Conservation (phyloP, 495 filamentous ascomycete genomes). For the Penicillium antarcticum region DNA sequence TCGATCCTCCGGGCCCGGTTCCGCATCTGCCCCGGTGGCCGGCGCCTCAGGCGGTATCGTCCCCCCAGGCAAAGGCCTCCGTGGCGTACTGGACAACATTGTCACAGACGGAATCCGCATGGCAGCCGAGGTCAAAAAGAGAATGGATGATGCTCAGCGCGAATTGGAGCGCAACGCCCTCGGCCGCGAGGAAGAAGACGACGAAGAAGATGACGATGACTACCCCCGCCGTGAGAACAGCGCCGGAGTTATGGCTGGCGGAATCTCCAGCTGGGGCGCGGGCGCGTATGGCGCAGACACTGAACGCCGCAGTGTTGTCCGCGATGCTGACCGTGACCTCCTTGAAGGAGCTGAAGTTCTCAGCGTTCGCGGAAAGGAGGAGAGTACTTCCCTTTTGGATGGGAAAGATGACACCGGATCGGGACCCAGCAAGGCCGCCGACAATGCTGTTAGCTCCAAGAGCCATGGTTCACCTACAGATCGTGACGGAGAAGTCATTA, state of each 20-base stretch:
- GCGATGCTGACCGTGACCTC: constrained; percentile 72
- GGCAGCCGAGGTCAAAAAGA: constrained; percentile 80
- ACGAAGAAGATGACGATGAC: constrained; percentile 64
- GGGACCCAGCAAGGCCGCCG: constrained; percentile 3
- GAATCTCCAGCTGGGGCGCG: constrained; percentile 45
- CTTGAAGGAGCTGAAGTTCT: constrained; percentile 55
- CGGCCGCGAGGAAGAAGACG: constrained; percentile 72
- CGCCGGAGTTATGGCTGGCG: constrained; percentile 33
- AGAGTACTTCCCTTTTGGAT: constrained; percentile 28
- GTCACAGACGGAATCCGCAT: constrained; percentile 96
- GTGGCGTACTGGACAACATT: constrained; percentile 94
- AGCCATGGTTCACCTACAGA: background rate
- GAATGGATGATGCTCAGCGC: constrained; percentile 89
- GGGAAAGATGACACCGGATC: constrained; percentile 10
- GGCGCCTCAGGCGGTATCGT: constrained; percentile 51
- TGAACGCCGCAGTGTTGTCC: constrained; percentile 57
- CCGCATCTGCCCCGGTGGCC: constrained; percentile 38
- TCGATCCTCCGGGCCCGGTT: constrained; percentile 35
- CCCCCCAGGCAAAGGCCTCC: constrained; percentile 68
- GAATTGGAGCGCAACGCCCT: constrained; percentile 78
- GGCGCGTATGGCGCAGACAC: constrained; percentile 50
- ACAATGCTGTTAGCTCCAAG: background rate
- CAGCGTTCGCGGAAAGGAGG: constrained; percentile 25
- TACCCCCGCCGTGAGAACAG: constrained; percentile 20
- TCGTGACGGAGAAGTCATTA: constrained; percentile 29